Evolutionary conservation across 2,329 filamentous ascomycete genomes (phyloP), one percentile per base, ranked within the genome.

Genomic region (Phialophora verrucosa): DNA sequence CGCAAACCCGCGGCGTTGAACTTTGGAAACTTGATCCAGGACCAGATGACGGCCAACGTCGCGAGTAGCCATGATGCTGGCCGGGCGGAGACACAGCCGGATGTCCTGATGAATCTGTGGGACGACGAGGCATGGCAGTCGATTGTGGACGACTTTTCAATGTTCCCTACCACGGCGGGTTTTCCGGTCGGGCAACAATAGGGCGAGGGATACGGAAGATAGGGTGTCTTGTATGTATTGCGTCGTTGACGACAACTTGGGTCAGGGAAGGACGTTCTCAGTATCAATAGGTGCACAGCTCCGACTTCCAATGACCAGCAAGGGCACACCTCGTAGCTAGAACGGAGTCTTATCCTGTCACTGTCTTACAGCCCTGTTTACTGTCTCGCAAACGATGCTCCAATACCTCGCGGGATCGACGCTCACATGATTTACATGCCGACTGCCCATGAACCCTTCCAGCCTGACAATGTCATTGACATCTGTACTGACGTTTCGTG

Each of bases 401-500:
- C 85, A 87, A 71, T 87, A 88, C 62, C 83, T 76, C 58, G 76
- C 74, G 27, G 75, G 74, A 63, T 86, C 81, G 0, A 72, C 71
- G 65, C 81, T 79, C 63, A 79, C 78, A 65, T 85, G 83, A 25
- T 83, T 79, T 23, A 87, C 84, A 74, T 87, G 85, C 23, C 75
- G 75, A 4, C 81, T 84, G 42, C 78, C 78, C 31, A 75, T 73
- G 59, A 86, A 86, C 69, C 73, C 72, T 70, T 85, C 84, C 68
- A 75, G 72, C 51, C 77, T 74, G 1, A 84, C 79, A 10, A 20
- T 4, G 47, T 62, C 57, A 10, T 55, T 47, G 23, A 57, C 31
- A 55, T 59, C 54, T 35, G 11, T 35, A 8, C 23, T 14, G 17
- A 53, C 32, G 50, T 47, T 23, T 32, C 20, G n/a, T 12, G 35